Base-by-base conservation (phyloP, 129 eudicot genomes). In the Smallanthus sonchifolius region DNA sequence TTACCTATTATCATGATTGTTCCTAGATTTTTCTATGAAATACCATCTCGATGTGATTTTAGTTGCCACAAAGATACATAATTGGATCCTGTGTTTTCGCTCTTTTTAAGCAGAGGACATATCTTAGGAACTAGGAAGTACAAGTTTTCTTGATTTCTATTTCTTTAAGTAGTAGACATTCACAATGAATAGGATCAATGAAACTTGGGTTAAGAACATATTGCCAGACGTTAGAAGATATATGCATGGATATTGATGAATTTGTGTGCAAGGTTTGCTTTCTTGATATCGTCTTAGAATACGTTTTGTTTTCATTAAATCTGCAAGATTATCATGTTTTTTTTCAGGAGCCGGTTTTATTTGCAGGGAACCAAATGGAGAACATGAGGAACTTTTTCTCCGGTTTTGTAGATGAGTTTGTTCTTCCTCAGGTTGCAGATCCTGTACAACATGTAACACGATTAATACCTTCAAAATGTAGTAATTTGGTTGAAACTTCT, bases 181-280 rank as follows among this genome's bases (percentile, higher is more conserved):
- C 43, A 56, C 64, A 40, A 87, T 87, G 92, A 84, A 80, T 66
- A 38, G 75, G 42, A 77, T 38, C 16, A 10, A 54, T 47, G 72
- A 62, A 70, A 76, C 62, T 49, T 88, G 91, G 95, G 85, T 81
- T 48, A 76, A 72, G 32, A 89, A 83, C 70, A 67, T 89, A 40
- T 81, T n/a, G 38, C 78, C 84, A 84, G 68, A 85, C 40, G 75
- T 45, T 89, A 55, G 92, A 80, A 84, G 28, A 83, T 7, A 74
- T 83, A 32, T 79, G 84, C 64, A 82, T 80, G 14, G 87, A 84
- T 66, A 80, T 89, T 79, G 96, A 89, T 70, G 87, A 76, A 42
- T 75, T 80, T 77, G 82, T 85, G 14, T 72, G 65, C 79, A 75
- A 82, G 86, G 96, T 86, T 78, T 64, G 67, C 37, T 52, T 52